Evolutionary conservation across 441 rosid genomes (phyloP), one percentile per base, ranked within the genome.

Genomic region (Geranium incanum): DNA sequence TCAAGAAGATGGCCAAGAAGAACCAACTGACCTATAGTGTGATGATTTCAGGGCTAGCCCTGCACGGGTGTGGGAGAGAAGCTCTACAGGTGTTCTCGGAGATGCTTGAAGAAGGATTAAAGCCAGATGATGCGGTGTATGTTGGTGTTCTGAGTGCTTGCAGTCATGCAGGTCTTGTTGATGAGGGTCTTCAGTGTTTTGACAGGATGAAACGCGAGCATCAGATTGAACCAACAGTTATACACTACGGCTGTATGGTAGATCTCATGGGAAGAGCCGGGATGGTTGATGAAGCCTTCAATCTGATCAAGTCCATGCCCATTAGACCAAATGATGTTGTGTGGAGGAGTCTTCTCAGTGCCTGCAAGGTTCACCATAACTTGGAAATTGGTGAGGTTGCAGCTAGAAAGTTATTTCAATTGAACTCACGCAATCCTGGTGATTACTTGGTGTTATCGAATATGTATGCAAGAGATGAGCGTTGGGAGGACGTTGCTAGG

Each of bases 191-290:
- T 41, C 67, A 64, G 15, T 79, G 73, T 65, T 86, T 89, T 13
- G 71, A 80, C 12, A 78, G 76, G 43, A 84, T 89, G 90, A 76
- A 72, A 72, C 68, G 36, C 38, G 77, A 78, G 43, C 75, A 75
- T 36, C 36, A 65, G 36, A 71, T 81, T 1, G 74, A 72, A 43
- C 86, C 83, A 16, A 83, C 85, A 5, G 72, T 84, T 70, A 80
- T 81, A 74, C 94, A 87, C 77, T 89, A 83, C 41, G 86, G 88
- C 12, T 89, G 94, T 75, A 69, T 87, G 80, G 90, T 84, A 8
- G 91, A 84, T 77, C 88, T 89, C 63, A 68, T 84, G 13, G 87
- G 87, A 38, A 80, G 87, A 78, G 87, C 89, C 0, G 92, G 92
- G 16, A 64, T 74, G 79, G 82, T 87, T 5, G 43, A 69, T 68